Conservation (phyloP, 495 filamentous ascomycete genomes). For the Xylaria scruposa region DNA sequence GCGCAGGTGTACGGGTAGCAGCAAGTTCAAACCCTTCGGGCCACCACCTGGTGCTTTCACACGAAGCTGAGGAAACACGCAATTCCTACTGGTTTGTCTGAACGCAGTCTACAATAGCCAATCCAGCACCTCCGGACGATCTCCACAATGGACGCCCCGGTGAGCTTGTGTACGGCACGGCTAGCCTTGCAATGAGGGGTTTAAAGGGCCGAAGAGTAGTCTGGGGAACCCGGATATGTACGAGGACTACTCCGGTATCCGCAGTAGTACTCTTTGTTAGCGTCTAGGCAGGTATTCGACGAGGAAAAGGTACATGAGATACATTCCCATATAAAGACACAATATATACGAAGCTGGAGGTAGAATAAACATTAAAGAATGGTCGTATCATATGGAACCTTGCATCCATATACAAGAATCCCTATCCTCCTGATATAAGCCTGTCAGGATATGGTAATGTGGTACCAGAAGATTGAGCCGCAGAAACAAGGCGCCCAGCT, state of each 20-base stretch:
- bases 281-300: neutral
- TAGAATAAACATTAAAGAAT: neutral
- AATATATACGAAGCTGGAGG: neutral
- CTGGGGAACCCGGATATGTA: neutral
- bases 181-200: neutral
- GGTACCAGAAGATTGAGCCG: neutral
- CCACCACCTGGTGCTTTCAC: neutral
- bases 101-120: neutral
- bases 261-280: neutral
- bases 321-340: neutral
- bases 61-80: neutral
- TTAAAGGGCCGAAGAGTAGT: constrained; percentile 6
- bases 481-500: neutral
- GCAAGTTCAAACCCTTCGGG: neutral
- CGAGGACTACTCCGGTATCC: neutral
- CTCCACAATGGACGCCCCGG: neutral
- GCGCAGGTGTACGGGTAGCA: neutral
- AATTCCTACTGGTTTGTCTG: neutral
- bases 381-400: neutral
- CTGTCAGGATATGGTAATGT: neutral
- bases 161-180: neutral
- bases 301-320: neutral
- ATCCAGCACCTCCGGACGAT: neutral
- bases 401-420: neutral
- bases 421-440: neutral